Evolutionary conservation across 2,329 filamentous ascomycete genomes (phyloP), one percentile per base, ranked within the genome.

Genomic region (Monosporascus sp.): DNA sequence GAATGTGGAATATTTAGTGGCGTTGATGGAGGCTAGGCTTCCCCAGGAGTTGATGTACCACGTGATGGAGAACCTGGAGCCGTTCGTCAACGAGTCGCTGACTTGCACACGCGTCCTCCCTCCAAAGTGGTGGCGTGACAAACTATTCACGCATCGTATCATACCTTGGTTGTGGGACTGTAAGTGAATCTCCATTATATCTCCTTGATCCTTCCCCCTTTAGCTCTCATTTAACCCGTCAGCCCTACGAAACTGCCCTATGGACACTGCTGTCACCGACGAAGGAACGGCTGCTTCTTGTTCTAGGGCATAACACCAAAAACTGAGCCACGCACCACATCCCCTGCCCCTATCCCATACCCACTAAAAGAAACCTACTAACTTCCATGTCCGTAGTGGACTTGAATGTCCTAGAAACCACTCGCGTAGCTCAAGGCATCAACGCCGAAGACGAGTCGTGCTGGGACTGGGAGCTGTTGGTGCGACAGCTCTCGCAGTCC

Each of bases 381-480:
- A 35, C 9, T 14, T 14, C 31, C 31, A 35, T 35, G 31, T 35
- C 31, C 31, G 31, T 17, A 44, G 41, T 63, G 6, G 22, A 55
- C 8, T 17, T 51, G 7, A 3, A 31, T 1, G 35, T 35, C 2
- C 3, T 58, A 22, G 7, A 20, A 44, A 3, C n/a, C 9, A 9
- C 8, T 7, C 41, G 41, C 9, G 14, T 44, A 7, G 41, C 20
- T 7, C 7, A 52, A 20, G 22, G 27, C 9, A 7, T 8, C 31
- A n/a, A 22, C 7, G 22, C 26, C 14, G 7, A 16, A 9, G 19
- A 48, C 7, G 49, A 50, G 41, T 20, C 41, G 20, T n/a, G 41
- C 44, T 56, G 61, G 49, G 63, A 65, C 50, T 65, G 63, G 63
- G 63, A 65, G 51, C 37, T 55, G 3, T 53, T 64, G 3, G 60